Base-by-base conservation (phyloP, 139 green algal species). In the Nannochloris sp. region DNA sequence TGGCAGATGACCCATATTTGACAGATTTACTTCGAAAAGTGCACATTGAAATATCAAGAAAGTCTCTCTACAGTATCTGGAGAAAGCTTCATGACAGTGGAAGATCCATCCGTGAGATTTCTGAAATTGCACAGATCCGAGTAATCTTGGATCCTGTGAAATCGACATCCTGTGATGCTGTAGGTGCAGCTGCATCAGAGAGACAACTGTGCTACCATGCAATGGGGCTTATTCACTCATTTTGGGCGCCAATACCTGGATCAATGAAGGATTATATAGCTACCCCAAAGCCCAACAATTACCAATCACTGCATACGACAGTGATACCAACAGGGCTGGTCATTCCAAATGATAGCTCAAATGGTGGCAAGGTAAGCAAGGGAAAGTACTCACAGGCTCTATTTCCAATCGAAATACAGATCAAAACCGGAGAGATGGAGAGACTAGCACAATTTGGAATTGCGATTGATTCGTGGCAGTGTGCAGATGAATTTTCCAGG, bases 181-280 rank as follows among this genome's bases (percentile, higher is more conserved):
- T 25, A 53, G 46, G 46, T 28, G 46, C n/a, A 28, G 56, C 59
- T 37, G 28, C 50, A 66, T 60, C 63, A 50, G 20, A 33, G n/a
- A 12, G 53, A 58, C 66, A 70, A 56, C 50, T 75, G 30, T 82
- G 70, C 48, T 81, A 83, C 46, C 73, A 82, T 45, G 71, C 72
- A 28, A 80, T 81, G 80, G 78, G 74, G 11, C 60, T 79, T 40
- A 69, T 95, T 36, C 89, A 96, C 64, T 61, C 73, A 14, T 75
- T 85, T 55, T 96, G 87, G 87, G 76, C 80, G 17, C 89, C 89
- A 44, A 82, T 96, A 55, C 84, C 84, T 3, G 78, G 77, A 9
- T 51, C 44, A 28, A 74, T 95, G 62, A 87, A 92, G 72, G 89
- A 96, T 63, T 96, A 88, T 80, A 92, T 95, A 28, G 82, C 85